Evolutionary conservation across 202 grass and related monocot genomes (phyloP), one percentile per base, ranked within the genome.

Genomic region (Eragrostis tef): DNA sequence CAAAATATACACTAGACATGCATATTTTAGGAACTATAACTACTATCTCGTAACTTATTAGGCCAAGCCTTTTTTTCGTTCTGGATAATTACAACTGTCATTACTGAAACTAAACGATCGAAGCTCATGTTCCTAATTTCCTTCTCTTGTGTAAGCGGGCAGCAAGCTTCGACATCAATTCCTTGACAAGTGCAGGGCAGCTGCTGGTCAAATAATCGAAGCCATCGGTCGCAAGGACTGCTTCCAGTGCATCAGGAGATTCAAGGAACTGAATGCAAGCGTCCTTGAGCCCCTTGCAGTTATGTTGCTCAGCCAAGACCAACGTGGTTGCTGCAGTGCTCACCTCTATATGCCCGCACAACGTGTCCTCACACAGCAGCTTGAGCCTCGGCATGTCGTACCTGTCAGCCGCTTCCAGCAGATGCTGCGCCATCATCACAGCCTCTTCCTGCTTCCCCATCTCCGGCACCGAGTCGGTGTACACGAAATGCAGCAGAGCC

Each of bases 381-480:
- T 78, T 78, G 24, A 78, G 60, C 45, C 75, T 34, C 27, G 52
- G 10, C 76, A 79, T 41, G 17, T 0, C 76, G 1, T 67, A 79
- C 46, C 61, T 67, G 46, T 67, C 76, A 0, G 76, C 76, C 1
- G 76, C 76, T 14, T 17, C 76, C 0, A 79, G 47, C 61, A 79
- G 11, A 64, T 77, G 76, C 3, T 67, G 76, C 11, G 27, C 17
- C 76, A 79, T 79, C 76, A 79, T 79, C 17, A 19, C n/a, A 19
- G 13, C 6, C 1, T 48, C 19, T 0, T 29, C 68, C 27, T 53
- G 26, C 15, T 4, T 49, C 13, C 20, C 16, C 2, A 1, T 54
- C 27, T 66, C 75, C 6, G 11, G 45, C 7, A 79, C 46, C 11
- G 45, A 16, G 17, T 66, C 61, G 1, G 61, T 79, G 46, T 79